A percentile compares a stretch with the other conserved stretches of the same genome.
These are phyloP conservation scores for Penicillium salamii DNA, from an alignment of 495 filamentous ascomycete species.

Conservation along the genomic window DNA sequence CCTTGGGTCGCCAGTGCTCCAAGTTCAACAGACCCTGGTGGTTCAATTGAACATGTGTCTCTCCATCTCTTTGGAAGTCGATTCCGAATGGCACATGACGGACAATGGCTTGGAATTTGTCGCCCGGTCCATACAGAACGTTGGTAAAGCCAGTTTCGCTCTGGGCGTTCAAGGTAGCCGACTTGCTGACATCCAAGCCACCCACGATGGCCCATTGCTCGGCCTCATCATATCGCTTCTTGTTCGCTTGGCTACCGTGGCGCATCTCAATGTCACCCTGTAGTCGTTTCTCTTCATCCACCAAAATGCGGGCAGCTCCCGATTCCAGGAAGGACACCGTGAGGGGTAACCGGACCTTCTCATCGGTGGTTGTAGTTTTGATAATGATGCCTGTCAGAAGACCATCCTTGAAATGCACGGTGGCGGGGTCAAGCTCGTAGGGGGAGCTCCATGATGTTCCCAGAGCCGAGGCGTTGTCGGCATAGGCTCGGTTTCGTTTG, in stretches of 20 bases:
- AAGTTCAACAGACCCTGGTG: constrained; percentile 82
- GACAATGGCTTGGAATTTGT: constrained; percentile 76
- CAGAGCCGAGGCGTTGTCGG: constrained; percentile 65
- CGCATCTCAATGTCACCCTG: constrained; percentile 86
- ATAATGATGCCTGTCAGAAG: constrained; percentile 73
- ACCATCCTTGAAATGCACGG: constrained; percentile 74
- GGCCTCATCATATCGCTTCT: constrained; percentile 91
- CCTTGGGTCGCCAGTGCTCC: constrained; percentile 93
- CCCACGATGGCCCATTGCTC: constrained; percentile 85
- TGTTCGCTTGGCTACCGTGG: constrained; percentile 77
- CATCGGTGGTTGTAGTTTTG: constrained; percentile 66
- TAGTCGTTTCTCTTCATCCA: constrained; percentile 87
- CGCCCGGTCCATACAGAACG: constrained; percentile 75
- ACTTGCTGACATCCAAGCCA: constrained; percentile 64
- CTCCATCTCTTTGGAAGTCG: constrained; percentile 78
- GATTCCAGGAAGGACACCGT: constrained; percentile 85
- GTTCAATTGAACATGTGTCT: constrained; percentile 85
- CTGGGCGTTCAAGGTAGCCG: constrained; percentile 57
- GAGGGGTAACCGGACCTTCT: constrained; percentile 74
- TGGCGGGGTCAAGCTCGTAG: constrained; percentile 70
- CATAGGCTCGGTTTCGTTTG: constrained; percentile 85
- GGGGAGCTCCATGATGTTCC: constrained; percentile 73
- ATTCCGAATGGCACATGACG: constrained; percentile 77
- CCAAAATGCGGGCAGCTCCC: constrained; percentile 76
- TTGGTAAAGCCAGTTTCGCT: constrained; percentile 64